Evolutionary conservation across 2,329 filamentous ascomycete species (phyloP), one percentile per base, ranked within the genome.

Genomic region (Samsoniella hepiali): DNA sequence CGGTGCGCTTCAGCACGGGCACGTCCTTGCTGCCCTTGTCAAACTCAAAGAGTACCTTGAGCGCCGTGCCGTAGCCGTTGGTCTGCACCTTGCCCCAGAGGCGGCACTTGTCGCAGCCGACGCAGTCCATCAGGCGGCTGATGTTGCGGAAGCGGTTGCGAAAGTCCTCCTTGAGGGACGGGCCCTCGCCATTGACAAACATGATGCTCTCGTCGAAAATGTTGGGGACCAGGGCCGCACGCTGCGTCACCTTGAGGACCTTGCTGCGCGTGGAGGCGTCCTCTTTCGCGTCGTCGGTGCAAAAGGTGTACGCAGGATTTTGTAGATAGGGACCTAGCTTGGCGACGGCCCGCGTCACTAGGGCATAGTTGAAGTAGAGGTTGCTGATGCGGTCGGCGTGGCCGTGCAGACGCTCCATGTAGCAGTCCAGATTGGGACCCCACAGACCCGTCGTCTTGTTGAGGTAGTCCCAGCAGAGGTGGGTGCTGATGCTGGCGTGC

Each of bases 81-180:
- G 93, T 96, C 78, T 99, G 95, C 44, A 99, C 79, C 78, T 99
- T 99, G 56, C 95, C 95, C 95, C 95, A 99, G 2, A 99, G 87
- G 9, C 95, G 88, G 78, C 95, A 99, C 79, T 99, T 99, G 79
- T 99, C 95, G 76, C 95, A 99, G 51, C 95, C 95, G 27, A 98
- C 94, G 69, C 95, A 99, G 76, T 99, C 95, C 95, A 99, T 99
- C 67, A 98, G 84, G 47, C 95, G 88, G 74, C 91, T 96, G 65
- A 99, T 91, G 73, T 99, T 99, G 73, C 95, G 88, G 83, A 99
- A 99, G 17, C 95, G 91, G 76, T 96, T 95, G 70, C 92, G 90
- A 82, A 99, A 99, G 73, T 99, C 95, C 73, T 98, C 94, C 76
- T 98, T 99, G 63, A 99, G 79, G 2, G 86, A 91, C 3, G 90